These are phyloP conservation scores for Vitis riparia DNA, from an alignment of 164 flowering plant genomes.

Conservation along the genomic window DNA sequence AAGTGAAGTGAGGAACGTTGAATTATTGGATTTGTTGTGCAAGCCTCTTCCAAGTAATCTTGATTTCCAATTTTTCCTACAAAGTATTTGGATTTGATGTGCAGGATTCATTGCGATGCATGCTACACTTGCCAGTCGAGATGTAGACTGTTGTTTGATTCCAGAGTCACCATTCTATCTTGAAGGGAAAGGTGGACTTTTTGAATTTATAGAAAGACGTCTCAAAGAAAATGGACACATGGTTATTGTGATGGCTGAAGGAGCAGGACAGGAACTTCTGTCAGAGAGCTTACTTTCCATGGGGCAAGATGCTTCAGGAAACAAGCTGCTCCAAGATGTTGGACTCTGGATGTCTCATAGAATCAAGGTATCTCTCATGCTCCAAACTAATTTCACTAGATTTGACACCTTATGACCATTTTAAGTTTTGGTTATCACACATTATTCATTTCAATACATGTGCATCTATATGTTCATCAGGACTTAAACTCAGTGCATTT, in stretches of 20 bases:
- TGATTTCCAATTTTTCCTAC: not conserved
- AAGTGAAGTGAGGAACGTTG: not conserved
- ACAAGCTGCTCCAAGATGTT: conserved; percentile 58
- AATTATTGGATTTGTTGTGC: not conserved
- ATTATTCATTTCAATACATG: no score
- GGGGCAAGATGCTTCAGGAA: conserved; percentile 63
- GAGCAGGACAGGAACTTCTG: conserved; percentile 76
- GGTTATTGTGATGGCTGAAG: conserved; percentile 80
- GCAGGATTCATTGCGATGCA: conserved; percentile 70
- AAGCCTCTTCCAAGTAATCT: not conserved
- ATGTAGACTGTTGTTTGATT: conserved; percentile 78
- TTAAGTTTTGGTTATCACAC: not conserved
- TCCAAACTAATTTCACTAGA: not conserved
- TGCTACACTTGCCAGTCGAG: conserved; percentile 68
- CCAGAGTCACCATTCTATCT: conserved; percentile 77
- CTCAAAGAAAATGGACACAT: conserved; percentile 76
- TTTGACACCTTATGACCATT: not conserved
- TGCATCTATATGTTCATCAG: no score
- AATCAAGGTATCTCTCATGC: conserved; percentile 42
- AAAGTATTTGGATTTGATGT: conserved; percentile 9
- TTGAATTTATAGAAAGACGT: conserved; percentile 51
- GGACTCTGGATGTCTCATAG: conserved; percentile 59
- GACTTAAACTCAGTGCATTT: no score
- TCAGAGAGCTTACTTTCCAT: conserved; percentile 27
- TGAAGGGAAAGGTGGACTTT: conserved; percentile 72